phyloP scores from a whole-genome alignment of 1,284 basidiomycete genomes.

The Amylostereum areolatum region DNA sequence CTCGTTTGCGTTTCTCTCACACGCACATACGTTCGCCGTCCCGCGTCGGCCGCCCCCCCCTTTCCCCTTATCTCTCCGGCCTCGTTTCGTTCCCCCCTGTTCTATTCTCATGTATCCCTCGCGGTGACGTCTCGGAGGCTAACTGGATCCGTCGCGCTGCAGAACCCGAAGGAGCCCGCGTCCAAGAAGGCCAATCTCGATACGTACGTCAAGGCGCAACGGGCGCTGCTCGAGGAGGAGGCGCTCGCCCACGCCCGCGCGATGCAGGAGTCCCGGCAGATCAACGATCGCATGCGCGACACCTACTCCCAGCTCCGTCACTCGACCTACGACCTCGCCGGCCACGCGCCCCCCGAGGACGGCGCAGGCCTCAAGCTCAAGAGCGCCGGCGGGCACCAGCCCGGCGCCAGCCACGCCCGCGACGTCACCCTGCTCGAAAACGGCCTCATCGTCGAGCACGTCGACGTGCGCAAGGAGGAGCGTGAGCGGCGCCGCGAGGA shows the following conservation, averaged over 20 bases:
- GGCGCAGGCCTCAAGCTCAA: constrained; percentile 68
- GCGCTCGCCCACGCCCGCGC: constrained; percentile 67
- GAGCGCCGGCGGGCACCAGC: constrained; percentile 33
- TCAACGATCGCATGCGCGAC: constrained; percentile 72
- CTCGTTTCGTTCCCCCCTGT: too few relatives aligned
- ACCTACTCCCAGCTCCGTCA: constrained; percentile 71
- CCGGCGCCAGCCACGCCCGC: constrained; percentile 49
- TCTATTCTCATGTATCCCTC: too few relatives aligned
- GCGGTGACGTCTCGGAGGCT: too few relatives aligned
- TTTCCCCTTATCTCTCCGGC: too few relatives aligned
- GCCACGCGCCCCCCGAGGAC: constrained; percentile 44
- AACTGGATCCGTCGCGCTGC: constrained; percentile 2
- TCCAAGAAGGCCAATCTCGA: constrained; percentile 70
- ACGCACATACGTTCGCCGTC: constrained; percentile 1
- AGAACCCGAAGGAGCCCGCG: constrained; percentile 79
- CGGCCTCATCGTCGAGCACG: constrained; percentile 81
- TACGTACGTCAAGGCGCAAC: constrained; percentile 66
- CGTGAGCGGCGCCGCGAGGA: constrained; percentile 66
- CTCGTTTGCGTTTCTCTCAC: constrained; percentile 16
- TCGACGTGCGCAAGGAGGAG: constrained; percentile 78
- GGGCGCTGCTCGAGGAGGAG: constrained; percentile 68
- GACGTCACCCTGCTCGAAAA: constrained; percentile 79
- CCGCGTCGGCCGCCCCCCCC: too few relatives aligned
- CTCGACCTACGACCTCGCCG: constrained; percentile 65
- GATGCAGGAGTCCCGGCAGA: constrained; percentile 66